These are phyloP conservation scores for Backusella mclennaniae DNA, from an alignment of 192 early-diverging fungal species.

Conservation along the genomic window DNA sequence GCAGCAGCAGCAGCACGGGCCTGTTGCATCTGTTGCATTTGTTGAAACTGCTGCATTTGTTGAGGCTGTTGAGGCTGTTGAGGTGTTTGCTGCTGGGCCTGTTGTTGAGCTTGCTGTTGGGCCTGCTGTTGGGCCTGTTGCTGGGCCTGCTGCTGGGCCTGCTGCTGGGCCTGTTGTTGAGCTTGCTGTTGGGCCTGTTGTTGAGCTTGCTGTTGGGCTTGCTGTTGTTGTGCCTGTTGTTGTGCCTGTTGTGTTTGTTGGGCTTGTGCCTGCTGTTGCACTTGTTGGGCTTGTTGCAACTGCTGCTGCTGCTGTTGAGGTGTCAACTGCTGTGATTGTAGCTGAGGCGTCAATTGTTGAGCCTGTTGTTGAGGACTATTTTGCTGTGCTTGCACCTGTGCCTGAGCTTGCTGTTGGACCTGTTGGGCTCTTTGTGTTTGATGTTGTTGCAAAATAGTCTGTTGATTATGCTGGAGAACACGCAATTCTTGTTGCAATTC, in stretches of 20 bases:
- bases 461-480: neutral
- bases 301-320: neutral
- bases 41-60: neutral
- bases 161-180: neutral
- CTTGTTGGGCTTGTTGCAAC: neutral
- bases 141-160: neutral
- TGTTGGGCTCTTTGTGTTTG: conserved; percentile 5
- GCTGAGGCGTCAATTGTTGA: conserved; percentile 21
- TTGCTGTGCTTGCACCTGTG: conserved; percentile 11
- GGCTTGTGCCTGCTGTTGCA: conserved; percentile 1
- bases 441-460: conserved; percentile 7
- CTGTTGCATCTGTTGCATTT: neutral
- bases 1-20: neutral
- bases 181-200: neutral
- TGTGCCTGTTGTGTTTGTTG: neutral
- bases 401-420: conserved; percentile 2
- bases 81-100: neutral
- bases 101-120: neutral
- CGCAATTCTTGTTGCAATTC: neutral
- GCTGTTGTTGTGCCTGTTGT: neutral
- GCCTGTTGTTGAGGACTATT: neutral
- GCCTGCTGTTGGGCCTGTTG: neutral
- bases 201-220: neutral
- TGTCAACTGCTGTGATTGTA: conserved; percentile 13
- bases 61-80: neutral